These are phyloP conservation scores for Viridothelium virens DNA, from an alignment of 495 filamentous ascomycete species.

Conservation along the genomic window DNA sequence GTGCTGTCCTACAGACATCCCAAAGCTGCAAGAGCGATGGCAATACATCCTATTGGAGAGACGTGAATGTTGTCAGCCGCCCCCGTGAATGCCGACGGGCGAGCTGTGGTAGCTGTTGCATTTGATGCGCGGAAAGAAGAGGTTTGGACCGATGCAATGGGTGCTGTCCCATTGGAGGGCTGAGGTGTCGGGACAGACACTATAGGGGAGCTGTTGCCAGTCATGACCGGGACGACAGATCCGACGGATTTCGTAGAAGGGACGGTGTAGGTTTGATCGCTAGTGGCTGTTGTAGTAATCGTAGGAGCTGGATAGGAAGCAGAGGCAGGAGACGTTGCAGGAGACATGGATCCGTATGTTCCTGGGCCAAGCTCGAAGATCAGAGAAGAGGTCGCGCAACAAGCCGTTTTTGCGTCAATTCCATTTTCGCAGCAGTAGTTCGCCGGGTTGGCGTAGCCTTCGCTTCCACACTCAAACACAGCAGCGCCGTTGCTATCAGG, in stretches of 20 bases:
- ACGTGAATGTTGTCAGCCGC: neutral
- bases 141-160: neutral
- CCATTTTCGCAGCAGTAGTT: constrained; percentile 9
- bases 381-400: constrained; percentile 3
- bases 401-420: constrained; percentile 3
- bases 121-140: neutral
- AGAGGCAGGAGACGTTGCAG: neutral
- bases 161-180: neutral
- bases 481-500: constrained; percentile 2
- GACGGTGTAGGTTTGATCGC: neutral
- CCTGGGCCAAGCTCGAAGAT: constrained; percentile 6
- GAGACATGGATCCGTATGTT: constrained; percentile 4
- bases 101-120: neutral
- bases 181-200: neutral
- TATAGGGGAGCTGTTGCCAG: neutral
- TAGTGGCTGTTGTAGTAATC: neutral
- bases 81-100: constrained; percentile 3
- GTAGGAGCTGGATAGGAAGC: neutral
- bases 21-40: neutral
- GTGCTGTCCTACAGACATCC: neutral
- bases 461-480: constrained; percentile 4
- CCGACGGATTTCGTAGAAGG: neutral
- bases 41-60: neutral
- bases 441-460: constrained; percentile 1
- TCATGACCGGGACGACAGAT: neutral